These are phyloP conservation scores for Didymella exigua DNA, from an alignment of 2,329 filamentous ascomycete genomes.

Conservation along the genomic window DNA sequence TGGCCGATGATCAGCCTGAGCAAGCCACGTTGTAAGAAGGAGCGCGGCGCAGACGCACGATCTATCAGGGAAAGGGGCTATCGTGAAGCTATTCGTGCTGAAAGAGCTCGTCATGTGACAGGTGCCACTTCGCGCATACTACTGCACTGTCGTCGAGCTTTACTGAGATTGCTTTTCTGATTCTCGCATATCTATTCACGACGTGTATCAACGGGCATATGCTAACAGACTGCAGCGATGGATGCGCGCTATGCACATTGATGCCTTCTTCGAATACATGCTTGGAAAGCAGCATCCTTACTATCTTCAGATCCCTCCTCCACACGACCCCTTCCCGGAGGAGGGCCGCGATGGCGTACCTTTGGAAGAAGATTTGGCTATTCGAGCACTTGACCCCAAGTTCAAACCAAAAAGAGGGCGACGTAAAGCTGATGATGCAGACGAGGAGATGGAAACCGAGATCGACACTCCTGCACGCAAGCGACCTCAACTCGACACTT, in stretches of 20 bases:
- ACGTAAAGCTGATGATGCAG: constrained; percentile 64
- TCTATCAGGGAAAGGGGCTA: background rate
- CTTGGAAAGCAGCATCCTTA: constrained; percentile 79
- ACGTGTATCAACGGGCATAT: background rate
- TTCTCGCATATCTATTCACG: background rate
- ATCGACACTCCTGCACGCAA: constrained; percentile 55
- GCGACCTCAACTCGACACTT: constrained; percentile 65
- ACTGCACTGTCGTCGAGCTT: background rate
- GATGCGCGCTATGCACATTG: constrained; percentile 96
- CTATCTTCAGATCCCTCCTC: constrained; percentile 74
- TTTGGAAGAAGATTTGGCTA: constrained; percentile 84
- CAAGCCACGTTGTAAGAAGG: background rate
- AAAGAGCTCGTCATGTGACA: background rate
- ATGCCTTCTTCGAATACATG: constrained; percentile 92
- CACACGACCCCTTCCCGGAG: constrained; percentile 66
- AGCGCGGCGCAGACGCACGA: background rate
- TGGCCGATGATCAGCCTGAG: background rate
- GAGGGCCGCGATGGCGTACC: constrained; percentile 79
- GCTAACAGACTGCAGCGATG: constrained; percentile 66
- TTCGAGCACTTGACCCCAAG: constrained; percentile 82
- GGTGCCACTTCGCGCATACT: background rate
- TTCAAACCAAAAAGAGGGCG: constrained; percentile 66
- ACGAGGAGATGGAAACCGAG: constrained; percentile 61
- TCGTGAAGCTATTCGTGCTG: background rate
- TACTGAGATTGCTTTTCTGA: background rate